Base-by-base conservation (phyloP, 23 red algal species). In the Gracilariopsis chorda region DNA sequence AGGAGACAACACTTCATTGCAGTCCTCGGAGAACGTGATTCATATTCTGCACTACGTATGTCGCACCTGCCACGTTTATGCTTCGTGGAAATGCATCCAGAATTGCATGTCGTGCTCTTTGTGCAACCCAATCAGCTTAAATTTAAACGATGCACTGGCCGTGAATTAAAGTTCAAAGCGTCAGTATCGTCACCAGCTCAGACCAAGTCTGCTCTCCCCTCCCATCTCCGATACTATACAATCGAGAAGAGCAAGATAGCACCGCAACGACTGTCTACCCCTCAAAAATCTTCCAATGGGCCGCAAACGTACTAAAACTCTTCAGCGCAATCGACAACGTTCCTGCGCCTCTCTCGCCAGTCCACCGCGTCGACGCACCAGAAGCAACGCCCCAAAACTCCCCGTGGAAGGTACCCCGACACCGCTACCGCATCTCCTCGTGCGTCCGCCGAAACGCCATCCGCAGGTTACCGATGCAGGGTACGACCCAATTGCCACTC, bases 381-480 rank as follows among this genome's bases (percentile, higher is more conserved):
- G 47, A 46, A 73, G 67, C 17, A 42, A 17, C 8, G 20, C 40
- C 67, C n/a, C 67, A 2, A 44, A 45, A n/a, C 67, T 73, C 19
- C 67, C 67, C 40, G 20, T 73, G 33, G 39, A 73, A 23, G 6
- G 7, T 23, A 73, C 67, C 14, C 67, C 67, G 8, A 24, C n/a
- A 36, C 67, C 67, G 39, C 67, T 36, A 27, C 67, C 67, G 67
- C 67, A 24, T 17, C 67, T 73, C 10, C 67, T 17, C 67, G 67
- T 73, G 4, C 67, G 40, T 42, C 39, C 67, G 67, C 67, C 67
- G 67, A 36, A 73, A 46, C 67, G 67, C 67, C 67, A 73, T 17
- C 67, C 67, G 30, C 67, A 73, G 39, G 32, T 73, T 42, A 24
- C 39, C 32, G 67, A 45, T n/a, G 39, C 23, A 3, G 67, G 47